phyloP scores from a whole-genome alignment of 352 stramenopile genomes.

The Phytophthora ohioensis region DNA sequence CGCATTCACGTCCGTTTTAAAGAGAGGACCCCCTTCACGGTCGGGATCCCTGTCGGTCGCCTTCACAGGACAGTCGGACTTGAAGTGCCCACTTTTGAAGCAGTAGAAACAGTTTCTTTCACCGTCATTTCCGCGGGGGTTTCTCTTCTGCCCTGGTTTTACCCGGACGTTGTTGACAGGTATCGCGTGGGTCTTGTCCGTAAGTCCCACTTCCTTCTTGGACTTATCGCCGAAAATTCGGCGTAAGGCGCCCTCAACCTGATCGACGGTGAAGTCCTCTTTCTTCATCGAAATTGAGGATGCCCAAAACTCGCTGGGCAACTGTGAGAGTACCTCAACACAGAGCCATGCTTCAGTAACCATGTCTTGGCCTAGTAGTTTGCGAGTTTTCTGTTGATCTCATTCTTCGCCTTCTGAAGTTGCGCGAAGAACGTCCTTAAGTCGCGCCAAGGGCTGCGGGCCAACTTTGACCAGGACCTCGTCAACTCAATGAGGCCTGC shows the following conservation, averaged over 20 bases:
- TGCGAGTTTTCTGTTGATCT: conserved; percentile 21
- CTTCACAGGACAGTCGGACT: conserved; percentile 2
- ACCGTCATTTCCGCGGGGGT: not conserved
- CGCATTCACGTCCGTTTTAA: conserved; percentile 17
- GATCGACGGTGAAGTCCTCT: conserved; percentile 4
- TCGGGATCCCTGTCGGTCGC: conserved; percentile 4
- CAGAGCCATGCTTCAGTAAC: conserved; percentile 21
- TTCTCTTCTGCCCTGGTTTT: conserved; percentile 8
- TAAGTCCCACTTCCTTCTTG: conserved; percentile 16
- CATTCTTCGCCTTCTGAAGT: conserved; percentile 18
- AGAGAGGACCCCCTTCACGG: conserved; percentile 4
- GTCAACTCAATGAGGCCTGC: conserved; percentile 13
- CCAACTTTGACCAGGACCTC: not conserved
- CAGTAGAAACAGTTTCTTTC: conserved; percentile 9
- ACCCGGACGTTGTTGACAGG: conserved; percentile 1
- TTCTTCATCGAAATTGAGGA: conserved; percentile 22
- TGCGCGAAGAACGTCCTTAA: conserved; percentile 8
- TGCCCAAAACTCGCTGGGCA: conserved; percentile 23
- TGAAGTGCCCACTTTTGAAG: conserved; percentile 12
- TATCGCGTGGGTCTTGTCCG: conserved; percentile 2
- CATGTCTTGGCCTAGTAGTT: conserved; percentile 11
- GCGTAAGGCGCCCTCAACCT: conserved; percentile 16
- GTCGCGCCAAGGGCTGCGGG: not conserved
- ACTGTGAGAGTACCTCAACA: conserved; percentile 7
- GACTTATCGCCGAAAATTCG: conserved; percentile 23